Percentiles rank a stretch among this genome's conserved stretches.
phyloP scores from a whole-genome alignment of 2,329 filamentous ascomycete genomes.

The Cytospora paraplurivora region DNA sequence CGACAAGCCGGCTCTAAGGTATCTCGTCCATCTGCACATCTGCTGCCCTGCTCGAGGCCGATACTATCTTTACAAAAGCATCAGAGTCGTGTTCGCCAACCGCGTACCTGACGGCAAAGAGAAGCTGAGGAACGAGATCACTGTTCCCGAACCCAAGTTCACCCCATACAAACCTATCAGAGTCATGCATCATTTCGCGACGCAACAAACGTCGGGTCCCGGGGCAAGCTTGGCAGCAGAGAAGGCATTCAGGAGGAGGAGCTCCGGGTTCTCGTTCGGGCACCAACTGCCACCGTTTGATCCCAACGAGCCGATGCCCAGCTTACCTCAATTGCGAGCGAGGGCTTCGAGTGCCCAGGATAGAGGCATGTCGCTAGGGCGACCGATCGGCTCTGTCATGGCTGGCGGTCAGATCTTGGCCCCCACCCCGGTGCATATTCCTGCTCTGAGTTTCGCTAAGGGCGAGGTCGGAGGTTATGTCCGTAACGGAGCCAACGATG shows the following conservation, averaged over 20 bases:
- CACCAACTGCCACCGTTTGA: conserved; percentile 12
- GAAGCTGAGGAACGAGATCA: conserved; percentile 85
- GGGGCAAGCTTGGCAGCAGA: conserved; percentile 59
- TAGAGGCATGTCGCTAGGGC: neutral
- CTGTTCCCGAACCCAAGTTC: conserved; percentile 84
- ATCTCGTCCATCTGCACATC: conserved; percentile 90
- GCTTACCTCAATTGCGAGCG: conserved; percentile 8
- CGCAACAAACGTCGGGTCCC: conserved; percentile 30
- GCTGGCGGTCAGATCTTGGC: conserved; percentile 9
- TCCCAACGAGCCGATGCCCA: conserved; percentile 20
- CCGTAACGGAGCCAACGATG: conserved; percentile 60
- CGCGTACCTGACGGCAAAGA: conserved; percentile 95
- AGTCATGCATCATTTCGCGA: conserved; percentile 47
- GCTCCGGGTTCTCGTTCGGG: conserved; percentile 51
- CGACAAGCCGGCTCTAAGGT: conserved; percentile 75
- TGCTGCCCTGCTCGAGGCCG: conserved; percentile 82
- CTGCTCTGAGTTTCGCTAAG: conserved; percentile 36
- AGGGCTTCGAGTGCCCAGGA: conserved; percentile 19
- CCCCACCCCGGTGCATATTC: conserved; percentile 15
- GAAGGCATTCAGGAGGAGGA: conserved; percentile 60
- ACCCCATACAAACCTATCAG: conserved; percentile 75
- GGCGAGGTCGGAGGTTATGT: conserved; percentile 47
- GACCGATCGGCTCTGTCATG: conserved; percentile 1
- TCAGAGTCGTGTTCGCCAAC: conserved; percentile 95
- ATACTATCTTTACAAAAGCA: conserved; percentile 87